Evolutionary conservation across 192 early-diverging fungal species (phyloP), one percentile per base, ranked within the genome.

Genomic region (Pilaira anomala): DNA sequence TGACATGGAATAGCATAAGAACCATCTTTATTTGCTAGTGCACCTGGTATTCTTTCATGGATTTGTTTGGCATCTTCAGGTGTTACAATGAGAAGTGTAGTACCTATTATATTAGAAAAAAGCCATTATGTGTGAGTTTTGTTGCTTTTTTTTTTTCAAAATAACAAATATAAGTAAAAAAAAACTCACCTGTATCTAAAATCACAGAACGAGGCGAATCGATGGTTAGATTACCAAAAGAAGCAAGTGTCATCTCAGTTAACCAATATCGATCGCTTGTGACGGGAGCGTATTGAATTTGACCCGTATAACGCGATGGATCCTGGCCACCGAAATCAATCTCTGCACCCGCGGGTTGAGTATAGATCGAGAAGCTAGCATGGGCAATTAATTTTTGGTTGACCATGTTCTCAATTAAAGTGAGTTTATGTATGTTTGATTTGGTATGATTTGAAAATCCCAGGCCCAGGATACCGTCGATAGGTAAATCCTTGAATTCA

Each of bases 201-300:
- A 79, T 77, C 3, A 68, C 69, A 5, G 26, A 22, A n/a, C 73
- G 62, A 8, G n/a, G n/a, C n/a, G 33, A 9, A 33, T 60, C 61
- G 13, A 69, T 60, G 19, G 69, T 52, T 0, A 49, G 29, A 21
- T 68, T 55, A 8, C 60, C 66, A 50, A 80, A 70, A 30, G 58
- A 63, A 45, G 78, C 59, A 0, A 64, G 59, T 8, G 76, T 66
- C 44, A 78, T 61, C 13, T 76, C 46, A 8, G 76, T 60, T 25
- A 63, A 63, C 86, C 88, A 88, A 65, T 85, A 89, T 41, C 74
- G 73, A 19, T 80, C 61, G 21, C 77, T 76, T 7, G 72, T 79
- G 2, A 86, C 73, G 4, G 72, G 76, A 60, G 74, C 76, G 71
- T 78, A 86, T 21, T 78, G 60, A 24, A 81, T 70, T 14, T 62